A percentile compares a stretch with the other conserved stretches of the same genome.
Evolutionary conservation across 1,284 basidiomycete species (phyloP).

Genomic region (Mycena sp.): DNA sequence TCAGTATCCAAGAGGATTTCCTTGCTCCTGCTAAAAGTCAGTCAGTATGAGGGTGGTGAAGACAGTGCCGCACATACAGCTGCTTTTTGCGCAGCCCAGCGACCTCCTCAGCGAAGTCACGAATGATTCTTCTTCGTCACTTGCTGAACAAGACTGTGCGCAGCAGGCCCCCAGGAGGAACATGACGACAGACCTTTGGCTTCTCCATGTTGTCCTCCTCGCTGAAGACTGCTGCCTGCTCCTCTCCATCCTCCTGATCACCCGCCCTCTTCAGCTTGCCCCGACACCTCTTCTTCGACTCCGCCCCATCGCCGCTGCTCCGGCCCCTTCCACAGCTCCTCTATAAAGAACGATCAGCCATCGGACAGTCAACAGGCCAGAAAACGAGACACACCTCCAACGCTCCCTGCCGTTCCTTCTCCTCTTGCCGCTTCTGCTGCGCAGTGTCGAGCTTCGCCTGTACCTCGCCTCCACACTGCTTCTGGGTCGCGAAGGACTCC

Average conservation of each 20-base stretch:
- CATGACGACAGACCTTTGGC: conserved; percentile 58
- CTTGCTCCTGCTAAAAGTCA: conserved; percentile 72
- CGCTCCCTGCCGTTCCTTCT: conserved; percentile 66
- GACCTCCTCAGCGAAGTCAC: conserved; percentile 78
- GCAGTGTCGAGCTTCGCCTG: conserved; percentile 81
- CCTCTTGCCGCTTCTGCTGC: conserved; percentile 71
- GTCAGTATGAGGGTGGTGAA: not conserved
- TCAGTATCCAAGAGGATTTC: conserved; percentile 82
- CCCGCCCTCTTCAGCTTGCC: conserved; percentile 59
- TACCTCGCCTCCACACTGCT: conserved; percentile 77
- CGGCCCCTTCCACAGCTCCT: conserved; percentile 66
- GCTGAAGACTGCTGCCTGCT: conserved; percentile 72
- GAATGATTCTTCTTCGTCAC: conserved; percentile 72
- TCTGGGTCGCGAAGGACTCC: conserved; percentile 79
- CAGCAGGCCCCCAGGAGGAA: not conserved
- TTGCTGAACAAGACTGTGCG: conserved; percentile 48
- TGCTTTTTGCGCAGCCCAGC: conserved; percentile 74
- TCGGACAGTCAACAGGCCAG: not conserved
- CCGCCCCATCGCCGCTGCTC: conserved; percentile 73
- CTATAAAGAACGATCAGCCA: conserved; percentile 43
- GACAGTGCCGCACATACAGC: conserved; percentile 60
- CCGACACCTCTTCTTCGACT: conserved; percentile 64
- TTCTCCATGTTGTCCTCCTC: conserved; percentile 73
- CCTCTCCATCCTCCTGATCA: conserved; percentile 53
- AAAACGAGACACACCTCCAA: conserved; percentile 58